Evolutionary conservation across 352 stramenopile genomes (phyloP), one percentile per base, ranked within the genome.

Genomic region (Globisporangium sylvaticum): DNA sequence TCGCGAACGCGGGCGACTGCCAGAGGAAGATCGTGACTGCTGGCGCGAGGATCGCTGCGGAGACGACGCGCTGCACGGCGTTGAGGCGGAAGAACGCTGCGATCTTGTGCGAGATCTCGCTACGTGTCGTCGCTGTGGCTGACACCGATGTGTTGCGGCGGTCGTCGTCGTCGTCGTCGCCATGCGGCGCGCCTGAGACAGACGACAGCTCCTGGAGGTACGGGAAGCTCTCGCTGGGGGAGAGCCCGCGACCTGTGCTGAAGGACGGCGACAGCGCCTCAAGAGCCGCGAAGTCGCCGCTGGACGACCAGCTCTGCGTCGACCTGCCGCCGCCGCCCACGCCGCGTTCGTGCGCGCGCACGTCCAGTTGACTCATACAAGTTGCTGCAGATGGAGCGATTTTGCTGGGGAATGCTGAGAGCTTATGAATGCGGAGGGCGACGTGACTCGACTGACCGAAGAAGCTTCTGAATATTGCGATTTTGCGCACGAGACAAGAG

Each of bases 11-110:
- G 0, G 83, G 83, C 31, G 83, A 91, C n/a, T 80, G 59, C 83
- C 83, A 89, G 20, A 94, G 73, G 52, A 92, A 91, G n/a, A 88
- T 59, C 2, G 83, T 94, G 54, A 94, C 79, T 7, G 77, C 62
- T 9, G 83, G 81, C 20, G 80, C 83, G 29, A 94, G 69, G 22
- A 94, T 71, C 1, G 67, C 65, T 8, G 83, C 81, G 5, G 85
- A 94, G 46, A 92, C 59, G 48, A 74, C 72, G 58, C 85, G 85
- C 69, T 94, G 85, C 64, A 89, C 79, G 34, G 68, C 75, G 65
- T 94, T 94, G 7, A 59, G 55, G 1, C 52, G 53, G 6, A 80
- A 69, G 48, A 83, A 82, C 4, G 42, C 25, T 1, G 1, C 4
- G 7, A 63, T 0, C 31, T 5, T 50, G 42, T 25, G 42, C 14